Evolutionary conservation across 1,139 yeast species (phyloP).

Genomic region (Geotrichum phurueaensis): DNA sequence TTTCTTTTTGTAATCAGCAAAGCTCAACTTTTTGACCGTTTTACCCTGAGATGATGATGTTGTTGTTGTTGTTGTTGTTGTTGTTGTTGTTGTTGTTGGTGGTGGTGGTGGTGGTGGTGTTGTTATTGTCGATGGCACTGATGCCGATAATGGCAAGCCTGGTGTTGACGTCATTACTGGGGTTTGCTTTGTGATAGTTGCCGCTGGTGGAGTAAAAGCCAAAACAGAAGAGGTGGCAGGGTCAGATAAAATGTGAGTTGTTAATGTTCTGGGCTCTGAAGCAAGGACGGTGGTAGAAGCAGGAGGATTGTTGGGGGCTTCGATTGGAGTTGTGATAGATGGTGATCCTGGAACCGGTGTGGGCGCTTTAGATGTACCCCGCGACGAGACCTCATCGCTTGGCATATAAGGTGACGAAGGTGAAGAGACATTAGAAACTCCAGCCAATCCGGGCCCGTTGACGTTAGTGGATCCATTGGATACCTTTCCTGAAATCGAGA

Average conservation of each 20-base stretch:
- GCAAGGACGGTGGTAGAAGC: neutral
- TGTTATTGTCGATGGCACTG: constrained; percentile 18
- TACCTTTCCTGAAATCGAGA: neutral
- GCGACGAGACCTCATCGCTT: constrained; percentile 2
- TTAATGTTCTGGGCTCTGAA: neutral
- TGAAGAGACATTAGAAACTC: neutral
- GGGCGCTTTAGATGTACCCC: constrained; percentile 6
- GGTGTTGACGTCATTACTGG: neutral
- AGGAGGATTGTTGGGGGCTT: neutral
- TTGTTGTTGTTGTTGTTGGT: too few species aligned
- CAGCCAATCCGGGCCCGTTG: neutral
- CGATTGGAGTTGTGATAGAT: constrained; percentile 1
- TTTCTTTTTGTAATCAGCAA: constrained; percentile 77
- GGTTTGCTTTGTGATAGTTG: neutral
- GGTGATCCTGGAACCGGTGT: constrained; percentile 14
- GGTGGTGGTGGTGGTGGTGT: constrained; percentile 23
- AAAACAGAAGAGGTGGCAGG: neutral
- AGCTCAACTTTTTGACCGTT: constrained; percentile 61
- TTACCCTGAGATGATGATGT: constrained; percentile 23
- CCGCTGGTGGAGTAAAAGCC: neutral
- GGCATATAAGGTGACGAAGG: constrained; percentile 10
- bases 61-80: constrained; percentile 25
- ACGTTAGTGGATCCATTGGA: neutral
- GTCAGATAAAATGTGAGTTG: neutral
- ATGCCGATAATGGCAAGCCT: constrained; percentile 25